Evolutionary conservation across 23 red algal species (phyloP), one percentile per base, ranked within the genome.

Genomic region (Chondrus crispus): DNA sequence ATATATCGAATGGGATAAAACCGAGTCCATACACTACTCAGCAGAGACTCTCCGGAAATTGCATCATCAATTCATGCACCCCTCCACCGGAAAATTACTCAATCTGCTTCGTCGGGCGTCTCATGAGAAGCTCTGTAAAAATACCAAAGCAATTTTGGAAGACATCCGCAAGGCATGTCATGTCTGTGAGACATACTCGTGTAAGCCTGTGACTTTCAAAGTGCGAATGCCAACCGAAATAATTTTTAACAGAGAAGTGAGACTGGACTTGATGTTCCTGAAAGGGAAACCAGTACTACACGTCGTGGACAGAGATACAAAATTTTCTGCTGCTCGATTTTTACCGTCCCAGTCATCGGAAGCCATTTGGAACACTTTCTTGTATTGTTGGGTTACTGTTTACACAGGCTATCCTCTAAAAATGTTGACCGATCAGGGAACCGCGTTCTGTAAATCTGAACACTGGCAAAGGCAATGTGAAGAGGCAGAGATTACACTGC

Each of bases 241-340:
- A 35, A 45, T 14, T 20, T 90, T 80, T 36, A 90, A 60, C 33
- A 6, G 80, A 45, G 36, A 29, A 39, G 13, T 90, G 2, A 47
- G 28, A 7, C 32, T 63, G 19, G 73, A 80, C 38, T 2, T 90
- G 33, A 52, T 90, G 57, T 85, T 22, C 12, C 41, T 90, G 38
- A 43, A 90, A 16, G 46, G 30, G 3, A 58, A 73, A 18, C 36
- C 86, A 7, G 45, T 90, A 3, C 45, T 90, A 75, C 86, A 90
- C 44, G 29, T 80, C 36, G 62, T 80, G 3, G 47, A 48, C 68
- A 29, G 53, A 19, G 36, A 68, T 2, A 88, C 83, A 32, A 39
- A 68, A 22, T 90, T 80, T 42, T 30, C 13, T 6, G 73, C 69
- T 24, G 86, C 71, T 28, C 36, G 69, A 14, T 90, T 77, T 10